Percentiles rank a stretch among this genome's conserved stretches.
Evolutionary conservation across 345 rosid genomes (phyloP).

Genomic region (Sapria himalayana): DNA sequence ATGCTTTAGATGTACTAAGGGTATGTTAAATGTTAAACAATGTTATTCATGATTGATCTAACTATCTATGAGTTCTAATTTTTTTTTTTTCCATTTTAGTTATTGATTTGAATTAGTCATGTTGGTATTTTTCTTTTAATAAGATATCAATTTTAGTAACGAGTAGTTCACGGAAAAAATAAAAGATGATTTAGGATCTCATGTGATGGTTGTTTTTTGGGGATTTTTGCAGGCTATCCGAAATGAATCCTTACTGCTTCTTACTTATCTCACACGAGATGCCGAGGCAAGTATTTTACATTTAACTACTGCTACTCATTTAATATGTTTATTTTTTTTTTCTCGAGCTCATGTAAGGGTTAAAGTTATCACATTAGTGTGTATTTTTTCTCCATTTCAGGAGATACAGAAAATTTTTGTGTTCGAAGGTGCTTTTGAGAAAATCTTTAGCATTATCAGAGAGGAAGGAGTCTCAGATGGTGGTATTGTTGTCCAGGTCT

Average conservation of each 20-base stretch:
- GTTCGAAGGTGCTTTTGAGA: conserved; percentile 96
- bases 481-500: conserved; percentile 96
- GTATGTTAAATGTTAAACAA: too few relatives aligned
- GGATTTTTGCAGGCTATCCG: conserved; percentile 97
- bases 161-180: too few relatives aligned
- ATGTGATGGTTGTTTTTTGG: too few relatives aligned
- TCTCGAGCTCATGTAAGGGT: conserved; percentile 1
- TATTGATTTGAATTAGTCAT: too few relatives aligned
- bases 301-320: neutral
- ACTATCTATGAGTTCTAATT: too few relatives aligned
- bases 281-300: conserved; percentile 44
- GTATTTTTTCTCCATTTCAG: conserved; percentile 24
- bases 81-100: too few relatives aligned
- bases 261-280: conserved; percentile 84
- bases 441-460: conserved; percentile 70
- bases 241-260: conserved; percentile 88
- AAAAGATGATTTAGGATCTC: too few relatives aligned
- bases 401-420: conserved; percentile 97
- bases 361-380: too few relatives aligned
- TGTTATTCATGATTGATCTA: too few relatives aligned
- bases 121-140: too few relatives aligned
- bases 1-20: too few relatives aligned
- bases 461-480: conserved; percentile 99
- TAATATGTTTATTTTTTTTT: conserved; percentile 2
- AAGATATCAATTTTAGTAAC: too few relatives aligned